phyloP scores from a whole-genome alignment of 176 grass and related monocot genomes.

The Oryza longistaminata region DNA sequence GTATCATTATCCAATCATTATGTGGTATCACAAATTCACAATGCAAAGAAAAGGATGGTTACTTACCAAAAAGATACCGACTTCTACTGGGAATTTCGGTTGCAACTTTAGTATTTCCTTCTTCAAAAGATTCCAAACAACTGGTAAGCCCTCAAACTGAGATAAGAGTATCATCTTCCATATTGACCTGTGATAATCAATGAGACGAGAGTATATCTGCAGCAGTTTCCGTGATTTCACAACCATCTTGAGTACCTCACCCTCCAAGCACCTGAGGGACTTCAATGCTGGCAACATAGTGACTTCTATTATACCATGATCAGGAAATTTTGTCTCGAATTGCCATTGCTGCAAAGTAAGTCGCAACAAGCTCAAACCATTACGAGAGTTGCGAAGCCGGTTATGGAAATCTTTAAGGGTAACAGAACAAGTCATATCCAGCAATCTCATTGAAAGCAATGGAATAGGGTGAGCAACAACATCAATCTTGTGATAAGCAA shows the following conservation, averaged over 20 bases:
- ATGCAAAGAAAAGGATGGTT: constrained; percentile 27
- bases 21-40: neutral
- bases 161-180: constrained; percentile 71
- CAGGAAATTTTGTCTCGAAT: constrained; percentile 47
- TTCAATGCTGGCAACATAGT: constrained; percentile 50
- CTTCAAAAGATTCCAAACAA: constrained; percentile 81
- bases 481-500: constrained; percentile 64
- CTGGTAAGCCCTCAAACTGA: constrained; percentile 55
- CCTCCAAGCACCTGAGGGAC: constrained; percentile 67
- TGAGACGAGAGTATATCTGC: constrained; percentile 56
- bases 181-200: constrained; percentile 82
- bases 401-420: constrained; percentile 45
- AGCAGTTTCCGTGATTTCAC: constrained; percentile 42
- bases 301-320: constrained; percentile 42
- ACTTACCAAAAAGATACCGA: constrained; percentile 64
- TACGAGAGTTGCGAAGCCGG: constrained; percentile 39
- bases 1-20: constrained; percentile 35
- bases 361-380: constrained; percentile 64
- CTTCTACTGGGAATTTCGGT: constrained; percentile 44
- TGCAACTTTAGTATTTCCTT: constrained; percentile 72
- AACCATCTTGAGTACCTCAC: constrained; percentile 56
- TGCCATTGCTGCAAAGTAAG: constrained; percentile 75
- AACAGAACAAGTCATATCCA: constrained; percentile 55
- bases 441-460: constrained; percentile 56
- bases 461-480: constrained; percentile 53